Evolutionary conservation across 331 rosid genomes (phyloP), one percentile per base, ranked within the genome.

Genomic region (Stylosanthes scabra): DNA sequence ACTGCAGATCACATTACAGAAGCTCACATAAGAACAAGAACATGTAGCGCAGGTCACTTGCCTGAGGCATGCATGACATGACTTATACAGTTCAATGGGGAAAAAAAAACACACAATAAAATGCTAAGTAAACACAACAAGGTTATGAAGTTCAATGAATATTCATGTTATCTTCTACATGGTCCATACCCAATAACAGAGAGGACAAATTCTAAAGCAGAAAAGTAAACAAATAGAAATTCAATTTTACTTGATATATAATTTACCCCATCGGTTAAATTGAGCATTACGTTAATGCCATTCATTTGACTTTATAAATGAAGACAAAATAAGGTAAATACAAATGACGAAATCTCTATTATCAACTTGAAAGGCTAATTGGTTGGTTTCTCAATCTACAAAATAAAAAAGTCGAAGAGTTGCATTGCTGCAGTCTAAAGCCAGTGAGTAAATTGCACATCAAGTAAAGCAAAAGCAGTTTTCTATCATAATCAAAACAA

Each of bases 1-100:
- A 90, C 97, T 90, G 87, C 68, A 86, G 11, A 83, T 71, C 16
- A 29, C 40, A 75, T 49, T 44, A 59, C 1, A 74, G 55, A 71
- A 34, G 9, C 25, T 47, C 67, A 49, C 34, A 68, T 55, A 7
- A 71, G 71, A 63, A 63, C 54, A 59, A 37, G n/a, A 61, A 65
- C 55, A 59, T 45, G 40, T 68, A 72, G 66, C 74, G 20, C 25
- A 64, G 14, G 34, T 44, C 50, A 39, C 45, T 54, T 54, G 51
- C 45, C 39, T 45, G 2, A 37, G 66, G 37, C 25, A 67, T 31
- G 6, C 1, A 74, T 49, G 20, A 45, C 14, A 50, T 37, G 11
- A 10, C 14, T 9, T 3, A 34, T n/a, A 58, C 63, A 59, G 28
- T 25, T 61, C 52, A 60, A 37, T 28, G 28, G 27, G 37, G 25